These are phyloP conservation scores for Yamadazyma paraphyllophila DNA, from an alignment of 805 yeast species.

Conservation along the genomic window DNA sequence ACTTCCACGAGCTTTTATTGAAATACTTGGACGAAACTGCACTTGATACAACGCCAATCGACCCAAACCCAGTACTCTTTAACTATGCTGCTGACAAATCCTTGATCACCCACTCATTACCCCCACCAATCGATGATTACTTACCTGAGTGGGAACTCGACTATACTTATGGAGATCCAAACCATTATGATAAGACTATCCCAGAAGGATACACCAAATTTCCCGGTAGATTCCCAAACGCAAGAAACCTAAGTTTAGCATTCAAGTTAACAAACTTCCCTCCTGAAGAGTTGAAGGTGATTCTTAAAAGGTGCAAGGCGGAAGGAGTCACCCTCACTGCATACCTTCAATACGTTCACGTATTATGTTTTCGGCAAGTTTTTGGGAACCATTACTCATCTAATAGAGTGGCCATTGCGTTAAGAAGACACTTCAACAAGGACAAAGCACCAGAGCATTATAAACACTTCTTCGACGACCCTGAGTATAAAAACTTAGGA, in stretches of 20 bases:
- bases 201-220: slow-evolving; percentile 10
- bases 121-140: slow-evolving; percentile 34
- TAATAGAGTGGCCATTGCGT: slow-evolving; percentile 31
- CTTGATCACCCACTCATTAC: slow-evolving; percentile 25
- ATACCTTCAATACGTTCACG: slow-evolving; percentile 24
- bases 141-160: slow-evolving; percentile 26
- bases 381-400: slow-evolving; percentile 25
- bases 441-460: slow-evolving; percentile 17
- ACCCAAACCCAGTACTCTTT: slow-evolving; percentile 18
- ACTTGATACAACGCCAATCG: background rate
- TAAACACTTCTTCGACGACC: slow-evolving; percentile 16
- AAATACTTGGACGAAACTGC: slow-evolving; percentile 19
- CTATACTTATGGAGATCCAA: slow-evolving; percentile 19
- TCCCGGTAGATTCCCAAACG: slow-evolving; percentile 12
- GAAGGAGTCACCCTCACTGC: slow-evolving; percentile 33
- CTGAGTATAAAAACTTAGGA: slow-evolving; percentile 28
- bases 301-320: slow-evolving; percentile 27
- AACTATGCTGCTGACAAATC: slow-evolving; percentile 19
- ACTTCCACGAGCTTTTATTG: slow-evolving; percentile 34
- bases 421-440: slow-evolving; percentile 25
- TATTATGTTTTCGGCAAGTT: slow-evolving; percentile 28
- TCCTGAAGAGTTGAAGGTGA: slow-evolving; percentile 20
- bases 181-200: slow-evolving; percentile 4
- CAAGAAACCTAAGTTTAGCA: slow-evolving; percentile 3
- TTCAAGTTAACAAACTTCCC: slow-evolving; percentile 22